A percentile compares a stretch with the other conserved stretches of the same genome.
These are phyloP conservation scores for Tricholomella constricta DNA, from an alignment of 768 basidiomycete genomes.

Conservation along the genomic window DNA sequence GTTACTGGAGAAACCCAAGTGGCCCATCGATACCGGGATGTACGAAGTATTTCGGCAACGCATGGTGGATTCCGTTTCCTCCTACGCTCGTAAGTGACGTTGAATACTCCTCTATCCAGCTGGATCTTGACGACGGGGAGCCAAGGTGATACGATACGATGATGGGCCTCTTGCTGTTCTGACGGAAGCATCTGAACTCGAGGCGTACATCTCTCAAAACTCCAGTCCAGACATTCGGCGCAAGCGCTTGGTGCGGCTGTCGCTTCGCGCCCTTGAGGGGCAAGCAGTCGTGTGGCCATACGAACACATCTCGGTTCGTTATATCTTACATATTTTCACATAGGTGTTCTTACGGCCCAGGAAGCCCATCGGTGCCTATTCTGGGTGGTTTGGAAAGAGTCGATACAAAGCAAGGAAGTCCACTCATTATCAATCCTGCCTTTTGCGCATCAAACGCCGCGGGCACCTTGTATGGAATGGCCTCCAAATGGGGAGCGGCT, in stretches of 20 bases:
- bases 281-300: conserved; percentile 66
- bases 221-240: conserved; percentile 46
- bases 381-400: conserved; percentile 42
- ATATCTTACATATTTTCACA: background rate
- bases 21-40: conserved; percentile 32
- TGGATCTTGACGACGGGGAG: background rate
- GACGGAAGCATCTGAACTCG: conserved; percentile 49
- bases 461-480: conserved; percentile 55
- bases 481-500: conserved; percentile 67
- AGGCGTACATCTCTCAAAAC: conserved; percentile 65
- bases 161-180: conserved; percentile 54
- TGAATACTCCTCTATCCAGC: background rate
- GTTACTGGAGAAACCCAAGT: conserved; percentile 57
- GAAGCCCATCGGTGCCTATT: conserved; percentile 50
- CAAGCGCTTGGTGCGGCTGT: conserved; percentile 58
- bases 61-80: conserved; percentile 82
- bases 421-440: conserved; percentile 45
- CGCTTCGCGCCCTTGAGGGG: conserved; percentile 67
- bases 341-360: background rate
- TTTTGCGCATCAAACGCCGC: conserved; percentile 51
- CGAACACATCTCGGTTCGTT: conserved; percentile 52
- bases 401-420: conserved; percentile 56
- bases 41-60: conserved; percentile 66
- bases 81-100: conserved; percentile 57
- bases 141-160: conserved; percentile 71